Conservation (phyloP, 257 asterid species). For the Solanum etuberosum region DNA sequence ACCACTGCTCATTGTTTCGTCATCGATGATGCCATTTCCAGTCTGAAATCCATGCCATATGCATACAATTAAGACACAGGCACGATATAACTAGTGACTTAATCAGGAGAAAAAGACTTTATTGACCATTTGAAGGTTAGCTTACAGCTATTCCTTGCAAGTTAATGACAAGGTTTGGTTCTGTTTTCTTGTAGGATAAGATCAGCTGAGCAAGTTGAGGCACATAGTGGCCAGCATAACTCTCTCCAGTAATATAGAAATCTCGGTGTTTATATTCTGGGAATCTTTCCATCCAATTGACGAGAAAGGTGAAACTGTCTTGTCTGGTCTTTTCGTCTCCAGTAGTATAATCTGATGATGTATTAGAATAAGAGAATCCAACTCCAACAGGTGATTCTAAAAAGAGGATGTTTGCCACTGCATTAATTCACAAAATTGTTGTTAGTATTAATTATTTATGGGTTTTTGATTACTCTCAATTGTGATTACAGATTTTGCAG, state of each 20-base stretch:
- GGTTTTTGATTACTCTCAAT: neutral
- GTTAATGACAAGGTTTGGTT: slow-evolving; percentile 3
- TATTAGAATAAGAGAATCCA: slow-evolving; percentile 15
- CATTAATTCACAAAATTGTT: neutral
- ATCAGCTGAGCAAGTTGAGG: slow-evolving; percentile 10
- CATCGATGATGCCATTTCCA: slow-evolving; percentile 46
- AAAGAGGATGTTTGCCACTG: slow-evolving; percentile 9
- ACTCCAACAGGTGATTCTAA: slow-evolving; percentile 14
- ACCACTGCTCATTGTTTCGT: slow-evolving; percentile 16
- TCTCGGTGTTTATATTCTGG: slow-evolving; percentile 9
- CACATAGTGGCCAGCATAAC: slow-evolving; percentile 12
- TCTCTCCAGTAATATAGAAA: slow-evolving; percentile 7
- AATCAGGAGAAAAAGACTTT: neutral
- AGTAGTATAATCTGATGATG: neutral
- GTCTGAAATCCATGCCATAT: slow-evolving; percentile 21
- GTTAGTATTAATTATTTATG: neutral
- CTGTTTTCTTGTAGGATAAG: neutral
- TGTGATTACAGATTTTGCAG: neutral
- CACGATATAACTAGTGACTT: neutral
- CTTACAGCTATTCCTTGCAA: slow-evolving; percentile 8
- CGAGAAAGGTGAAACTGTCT: neutral
- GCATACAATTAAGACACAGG: neutral
- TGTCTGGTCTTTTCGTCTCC: slow-evolving; percentile 4
- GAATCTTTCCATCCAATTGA: slow-evolving; percentile 13
- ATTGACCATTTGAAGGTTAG: neutral